Percentiles rank a stretch among this genome's conserved stretches.
Evolutionary conservation across 768 basidiomycete species (phyloP).

Genomic region (Tubosaeta sp.): DNA sequence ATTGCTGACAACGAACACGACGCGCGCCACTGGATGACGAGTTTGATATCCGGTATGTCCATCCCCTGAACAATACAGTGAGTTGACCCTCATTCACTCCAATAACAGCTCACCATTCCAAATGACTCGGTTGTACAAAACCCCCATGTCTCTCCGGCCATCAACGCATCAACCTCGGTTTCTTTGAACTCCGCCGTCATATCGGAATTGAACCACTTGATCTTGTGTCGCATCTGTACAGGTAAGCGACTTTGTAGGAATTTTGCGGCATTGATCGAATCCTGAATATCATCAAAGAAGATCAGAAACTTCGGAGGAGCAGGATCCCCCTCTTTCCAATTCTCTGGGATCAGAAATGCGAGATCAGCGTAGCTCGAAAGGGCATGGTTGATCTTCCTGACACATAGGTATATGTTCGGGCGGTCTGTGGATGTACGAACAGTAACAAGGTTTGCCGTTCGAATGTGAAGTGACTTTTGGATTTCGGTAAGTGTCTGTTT

Average conservation of each 20-base stretch:
- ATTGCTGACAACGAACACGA: conserved; percentile 17
- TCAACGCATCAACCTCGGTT: conserved; percentile 5
- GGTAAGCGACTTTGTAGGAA: background rate
- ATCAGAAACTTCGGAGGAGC: background rate
- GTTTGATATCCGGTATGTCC: conserved; percentile 30
- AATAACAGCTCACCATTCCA: no score
- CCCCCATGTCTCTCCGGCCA: conserved; percentile 18
- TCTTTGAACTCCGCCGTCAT: conserved; percentile 23
- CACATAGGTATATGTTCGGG: background rate
- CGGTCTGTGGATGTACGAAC: background rate
- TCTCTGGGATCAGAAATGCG: background rate
- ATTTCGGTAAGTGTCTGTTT: conserved; percentile 16
- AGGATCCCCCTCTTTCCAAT: background rate
- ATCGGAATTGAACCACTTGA: background rate
- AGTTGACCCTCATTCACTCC: no score
- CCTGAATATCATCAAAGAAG: background rate
- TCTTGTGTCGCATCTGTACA: background rate
- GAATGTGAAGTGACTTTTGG: conserved; percentile 9
- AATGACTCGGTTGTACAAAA: conserved; percentile 31
- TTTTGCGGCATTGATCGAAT: background rate
- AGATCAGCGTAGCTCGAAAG: background rate
- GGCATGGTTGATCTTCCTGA: background rate
- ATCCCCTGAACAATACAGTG: no score
- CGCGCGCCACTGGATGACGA: conserved; percentile 34
- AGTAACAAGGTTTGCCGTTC: conserved; percentile 1